Conservation (phyloP, 140 eudicot genomes). For the Anethum foeniculum region DNA sequence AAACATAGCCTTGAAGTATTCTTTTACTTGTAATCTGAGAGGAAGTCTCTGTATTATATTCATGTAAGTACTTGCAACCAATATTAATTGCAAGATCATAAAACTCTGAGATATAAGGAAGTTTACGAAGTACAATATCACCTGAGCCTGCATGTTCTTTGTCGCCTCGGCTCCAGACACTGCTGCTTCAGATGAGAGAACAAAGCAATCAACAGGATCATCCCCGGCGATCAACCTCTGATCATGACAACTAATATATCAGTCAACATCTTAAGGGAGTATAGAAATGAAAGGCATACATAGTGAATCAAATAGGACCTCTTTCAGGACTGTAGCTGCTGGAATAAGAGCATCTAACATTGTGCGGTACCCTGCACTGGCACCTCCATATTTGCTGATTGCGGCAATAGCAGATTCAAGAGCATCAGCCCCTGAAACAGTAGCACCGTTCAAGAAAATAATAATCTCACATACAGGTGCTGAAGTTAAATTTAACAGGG, state of each 20-base stretch:
- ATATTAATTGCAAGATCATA: neutral
- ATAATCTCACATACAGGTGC: neutral
- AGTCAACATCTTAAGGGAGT: neutral
- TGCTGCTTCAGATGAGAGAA: constrained; percentile 80
- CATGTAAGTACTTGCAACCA: neutral
- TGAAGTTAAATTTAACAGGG: neutral
- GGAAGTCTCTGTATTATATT: neutral
- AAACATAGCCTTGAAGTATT: neutral
- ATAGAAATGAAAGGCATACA: neutral
- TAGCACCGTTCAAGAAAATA: constrained; percentile 3
- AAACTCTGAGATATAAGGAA: constrained; percentile 5
- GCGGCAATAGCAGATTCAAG: constrained; percentile 87
- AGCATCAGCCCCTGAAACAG: constrained; percentile 74
- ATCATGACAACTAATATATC: neutral
- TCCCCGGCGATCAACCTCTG: constrained; percentile 74
- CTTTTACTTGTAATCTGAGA: neutral
- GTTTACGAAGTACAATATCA: constrained; percentile 16
- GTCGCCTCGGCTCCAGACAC: constrained; percentile 83
- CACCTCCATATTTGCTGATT: constrained; percentile 88
- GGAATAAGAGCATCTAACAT: constrained; percentile 90
- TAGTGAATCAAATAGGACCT: constrained; percentile 31
- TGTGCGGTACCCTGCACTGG: constrained; percentile 88
- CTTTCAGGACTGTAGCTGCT: constrained; percentile 55
- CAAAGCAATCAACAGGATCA: constrained; percentile 72
- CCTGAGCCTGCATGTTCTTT: constrained; percentile 85